Evolutionary conservation across 73 alveolate genomes (phyloP).

Genomic region (Stentor roeselii): DNA sequence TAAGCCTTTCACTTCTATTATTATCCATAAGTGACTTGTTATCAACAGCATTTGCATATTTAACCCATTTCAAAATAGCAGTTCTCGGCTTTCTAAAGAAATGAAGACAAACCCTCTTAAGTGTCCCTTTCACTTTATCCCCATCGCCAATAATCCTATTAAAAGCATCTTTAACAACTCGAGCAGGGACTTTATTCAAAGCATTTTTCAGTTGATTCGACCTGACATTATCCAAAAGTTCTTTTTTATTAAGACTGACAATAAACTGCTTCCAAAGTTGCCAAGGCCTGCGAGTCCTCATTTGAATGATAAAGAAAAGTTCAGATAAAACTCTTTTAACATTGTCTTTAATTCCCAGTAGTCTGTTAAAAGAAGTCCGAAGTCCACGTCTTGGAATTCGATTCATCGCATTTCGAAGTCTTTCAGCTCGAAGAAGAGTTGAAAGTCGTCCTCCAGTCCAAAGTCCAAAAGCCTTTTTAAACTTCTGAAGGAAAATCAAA

Average conservation of each 20-base stretch:
- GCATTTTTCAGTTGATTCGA: neutral
- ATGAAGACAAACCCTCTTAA: neutral
- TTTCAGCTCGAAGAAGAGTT: neutral
- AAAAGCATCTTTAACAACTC: neutral
- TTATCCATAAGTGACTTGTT: neutral
- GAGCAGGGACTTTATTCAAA: neutral
- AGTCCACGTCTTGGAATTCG: neutral
- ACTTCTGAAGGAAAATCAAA: too few species aligned
- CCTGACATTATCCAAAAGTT: neutral
- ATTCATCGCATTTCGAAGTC: neutral
- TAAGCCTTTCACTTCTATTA: neutral
- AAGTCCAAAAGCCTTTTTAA: too few species aligned
- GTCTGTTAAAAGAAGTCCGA: neutral
- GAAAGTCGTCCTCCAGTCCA: neutral
- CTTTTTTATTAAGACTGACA: neutral
- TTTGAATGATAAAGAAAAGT: neutral
- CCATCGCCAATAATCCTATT: neutral
- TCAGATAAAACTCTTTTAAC: neutral
- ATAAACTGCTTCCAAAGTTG: neutral
- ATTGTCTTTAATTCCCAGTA: neutral
- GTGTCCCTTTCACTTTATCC: neutral
- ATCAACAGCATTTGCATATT: too few species aligned
- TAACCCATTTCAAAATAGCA: neutral
- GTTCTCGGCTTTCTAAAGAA: neutral
- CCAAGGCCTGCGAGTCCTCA: neutral